Evolutionary conservation across 352 stramenopile genomes (phyloP).

Genomic region (Phytophthora lateralis): DNA sequence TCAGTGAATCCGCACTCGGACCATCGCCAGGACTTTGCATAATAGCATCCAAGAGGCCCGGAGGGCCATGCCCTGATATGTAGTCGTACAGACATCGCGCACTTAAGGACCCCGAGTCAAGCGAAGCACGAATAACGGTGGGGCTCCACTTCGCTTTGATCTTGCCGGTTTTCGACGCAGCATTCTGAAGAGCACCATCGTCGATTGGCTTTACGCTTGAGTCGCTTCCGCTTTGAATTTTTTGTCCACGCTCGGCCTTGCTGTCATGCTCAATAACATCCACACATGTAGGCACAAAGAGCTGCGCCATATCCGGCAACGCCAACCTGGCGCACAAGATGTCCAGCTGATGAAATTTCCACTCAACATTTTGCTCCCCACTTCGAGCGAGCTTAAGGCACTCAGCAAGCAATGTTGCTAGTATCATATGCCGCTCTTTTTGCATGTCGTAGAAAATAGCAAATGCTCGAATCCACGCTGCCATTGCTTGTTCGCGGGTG

Average conservation of each 20-base stretch:
- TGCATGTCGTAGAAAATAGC: slow-evolving; percentile 80
- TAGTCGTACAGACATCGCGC: slow-evolving; percentile 76
- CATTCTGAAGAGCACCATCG: slow-evolving; percentile 67
- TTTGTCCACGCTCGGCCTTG: slow-evolving; percentile 33
- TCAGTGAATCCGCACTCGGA: slow-evolving; percentile 48
- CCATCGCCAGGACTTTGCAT: slow-evolving; percentile 35
- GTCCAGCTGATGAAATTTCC: slow-evolving; percentile 79
- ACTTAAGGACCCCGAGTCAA: slow-evolving; percentile 67
- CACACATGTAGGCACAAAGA: slow-evolving; percentile 73
- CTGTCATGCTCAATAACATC: slow-evolving; percentile 62
- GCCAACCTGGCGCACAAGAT: slow-evolving; percentile 79
- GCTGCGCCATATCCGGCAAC: slow-evolving; percentile 74
- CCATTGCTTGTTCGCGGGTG: slow-evolving; percentile 72
- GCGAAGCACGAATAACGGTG: slow-evolving; percentile 53
- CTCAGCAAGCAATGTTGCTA: slow-evolving; percentile 59
- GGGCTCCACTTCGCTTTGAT: slow-evolving; percentile 70
- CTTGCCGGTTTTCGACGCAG: slow-evolving; percentile 64
- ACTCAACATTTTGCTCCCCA: slow-evolving; percentile 42
- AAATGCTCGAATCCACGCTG: slow-evolving; percentile 73
- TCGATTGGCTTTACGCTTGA: slow-evolving; percentile 56
- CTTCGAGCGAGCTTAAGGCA: slow-evolving; percentile 46
- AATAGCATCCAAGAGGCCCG: slow-evolving; percentile 57
- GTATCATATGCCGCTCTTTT: slow-evolving; percentile 56
- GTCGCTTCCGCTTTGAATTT: slow-evolving; percentile 26
- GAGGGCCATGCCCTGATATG: slow-evolving; percentile 56